phyloP scores from a whole-genome alignment of 176 grass and related monocot genomes.

The Lolium rigidum region DNA sequence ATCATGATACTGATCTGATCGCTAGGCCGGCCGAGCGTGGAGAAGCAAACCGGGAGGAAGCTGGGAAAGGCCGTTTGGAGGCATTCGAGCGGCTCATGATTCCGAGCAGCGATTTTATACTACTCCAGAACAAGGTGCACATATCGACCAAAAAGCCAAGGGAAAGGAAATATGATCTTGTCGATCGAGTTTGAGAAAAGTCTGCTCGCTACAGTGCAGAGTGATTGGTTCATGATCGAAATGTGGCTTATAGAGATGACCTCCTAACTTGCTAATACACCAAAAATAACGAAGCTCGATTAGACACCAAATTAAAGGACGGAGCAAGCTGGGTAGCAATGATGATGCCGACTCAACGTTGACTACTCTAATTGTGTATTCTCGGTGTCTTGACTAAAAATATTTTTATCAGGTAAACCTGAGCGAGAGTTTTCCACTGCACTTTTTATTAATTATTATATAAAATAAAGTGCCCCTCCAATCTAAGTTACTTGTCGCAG shows the following conservation, averaged over 20 bases:
- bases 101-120: background rate
- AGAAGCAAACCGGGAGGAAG: slow-evolving; percentile 30
- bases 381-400: too few species aligned
- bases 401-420: too few species aligned
- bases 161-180: background rate
- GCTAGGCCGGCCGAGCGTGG: slow-evolving; percentile 40
- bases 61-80: slow-evolving; percentile 54
- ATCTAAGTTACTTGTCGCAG: too few species aligned
- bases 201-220: background rate
- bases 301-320: too few species aligned
- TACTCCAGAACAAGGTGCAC: background rate
- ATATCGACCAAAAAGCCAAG: slow-evolving; percentile 8
- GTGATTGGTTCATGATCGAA: slow-evolving; percentile 15
- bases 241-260: background rate
- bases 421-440: too few species aligned
- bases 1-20: slow-evolving; percentile 55
- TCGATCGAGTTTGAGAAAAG: background rate
- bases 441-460: too few species aligned
- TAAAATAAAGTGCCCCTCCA: too few species aligned
- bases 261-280: too few species aligned
- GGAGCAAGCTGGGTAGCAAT: too few species aligned
- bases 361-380: too few species aligned
- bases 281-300: too few species aligned
- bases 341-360: too few species aligned
- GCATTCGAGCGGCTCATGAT: slow-evolving; percentile 55